These are phyloP conservation scores for Clitopilus passeckerianus DNA, from an alignment of 768 basidiomycete genomes.

Conservation along the genomic window DNA sequence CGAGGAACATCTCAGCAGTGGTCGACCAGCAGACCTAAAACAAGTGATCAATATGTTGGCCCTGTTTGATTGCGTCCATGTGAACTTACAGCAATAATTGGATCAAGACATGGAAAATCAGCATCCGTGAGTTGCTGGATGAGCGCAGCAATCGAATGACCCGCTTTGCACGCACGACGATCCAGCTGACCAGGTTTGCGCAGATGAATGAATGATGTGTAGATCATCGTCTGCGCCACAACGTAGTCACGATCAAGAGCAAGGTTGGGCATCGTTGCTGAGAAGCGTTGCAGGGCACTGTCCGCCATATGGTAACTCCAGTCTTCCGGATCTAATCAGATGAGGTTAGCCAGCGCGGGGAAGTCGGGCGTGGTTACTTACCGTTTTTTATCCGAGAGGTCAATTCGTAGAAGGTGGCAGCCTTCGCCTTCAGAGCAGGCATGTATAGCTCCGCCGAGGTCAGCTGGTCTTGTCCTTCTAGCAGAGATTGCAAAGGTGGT, in stretches of 20 bases:
- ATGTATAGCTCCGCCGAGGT: constrained; percentile 20
- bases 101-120: constrained; percentile 52
- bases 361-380: constrained; percentile 18
- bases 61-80: neutral
- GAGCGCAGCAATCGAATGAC: constrained; percentile 35
- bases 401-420: constrained; percentile 48
- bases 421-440: constrained; percentile 44
- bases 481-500: constrained; percentile 20
- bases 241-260: constrained; percentile 10
- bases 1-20: constrained; percentile 14
- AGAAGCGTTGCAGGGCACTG: constrained; percentile 40
- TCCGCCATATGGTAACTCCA: constrained; percentile 32
- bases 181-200: constrained; percentile 34
- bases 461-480: constrained; percentile 19
- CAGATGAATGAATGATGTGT: constrained; percentile 47
- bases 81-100: constrained; percentile 43
- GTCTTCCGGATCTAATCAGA: constrained; percentile 28
- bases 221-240: constrained; percentile 38
- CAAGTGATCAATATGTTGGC: neutral
- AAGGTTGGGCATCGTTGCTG: constrained; percentile 19
- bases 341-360: constrained; percentile 15
- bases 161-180: constrained; percentile 36
- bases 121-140: constrained; percentile 41
- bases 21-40: constrained; percentile 14
- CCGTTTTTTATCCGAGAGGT: constrained; percentile 38